phyloP scores from a whole-genome alignment of 73 alveolate species.

The Paramecium sexaurelia region DNA sequence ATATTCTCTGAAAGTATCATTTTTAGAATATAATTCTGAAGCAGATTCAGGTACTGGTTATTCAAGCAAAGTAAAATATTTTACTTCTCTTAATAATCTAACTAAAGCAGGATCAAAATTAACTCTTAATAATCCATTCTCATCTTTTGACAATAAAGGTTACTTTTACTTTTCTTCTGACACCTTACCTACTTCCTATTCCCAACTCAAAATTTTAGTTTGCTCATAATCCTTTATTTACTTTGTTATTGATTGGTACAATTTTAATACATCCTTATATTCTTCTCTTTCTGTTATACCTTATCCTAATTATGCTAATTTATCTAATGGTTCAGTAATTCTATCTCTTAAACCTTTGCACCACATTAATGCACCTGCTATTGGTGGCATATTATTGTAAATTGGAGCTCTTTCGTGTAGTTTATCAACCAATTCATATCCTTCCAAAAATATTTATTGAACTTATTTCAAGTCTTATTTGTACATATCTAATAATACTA shows the following conservation, averaged over 20 bases:
- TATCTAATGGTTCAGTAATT: conserved; percentile 99
- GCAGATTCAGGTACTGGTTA: conserved; percentile 98
- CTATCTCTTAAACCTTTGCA: conserved; percentile 97
- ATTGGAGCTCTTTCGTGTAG: conserved; percentile 96
- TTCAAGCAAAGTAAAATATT: conserved; percentile 93
- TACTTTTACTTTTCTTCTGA: conserved; percentile 79
- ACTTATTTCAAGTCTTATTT: conserved; percentile 95
- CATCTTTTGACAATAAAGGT: conserved; percentile 90
- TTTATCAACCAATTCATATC: conserved; percentile 96
- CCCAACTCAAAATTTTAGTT: conserved; percentile 95
- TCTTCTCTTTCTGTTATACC: conserved; percentile 98
- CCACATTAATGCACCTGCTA: conserved; percentile 99
- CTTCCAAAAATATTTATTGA: conserved; percentile 92
- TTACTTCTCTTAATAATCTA: conserved; percentile 99
- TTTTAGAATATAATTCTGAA: conserved; percentile 85
- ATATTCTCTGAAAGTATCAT: conserved; percentile 82
- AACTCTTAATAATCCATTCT: conserved; percentile 77
- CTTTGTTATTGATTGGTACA: conserved; percentile 93
- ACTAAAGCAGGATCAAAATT: conserved; percentile 99
- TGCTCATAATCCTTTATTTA: conserved; percentile 97
- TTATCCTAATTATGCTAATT: conserved; percentile 89
- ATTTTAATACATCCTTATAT: conserved; percentile 96
- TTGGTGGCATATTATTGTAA: conserved; percentile 99
- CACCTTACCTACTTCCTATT: conserved; percentile 91
- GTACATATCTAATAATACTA: conserved; percentile 94